Evolutionary conservation across 2,329 filamentous ascomycete genomes (phyloP).

Genomic region (Exophiala viscosa): DNA sequence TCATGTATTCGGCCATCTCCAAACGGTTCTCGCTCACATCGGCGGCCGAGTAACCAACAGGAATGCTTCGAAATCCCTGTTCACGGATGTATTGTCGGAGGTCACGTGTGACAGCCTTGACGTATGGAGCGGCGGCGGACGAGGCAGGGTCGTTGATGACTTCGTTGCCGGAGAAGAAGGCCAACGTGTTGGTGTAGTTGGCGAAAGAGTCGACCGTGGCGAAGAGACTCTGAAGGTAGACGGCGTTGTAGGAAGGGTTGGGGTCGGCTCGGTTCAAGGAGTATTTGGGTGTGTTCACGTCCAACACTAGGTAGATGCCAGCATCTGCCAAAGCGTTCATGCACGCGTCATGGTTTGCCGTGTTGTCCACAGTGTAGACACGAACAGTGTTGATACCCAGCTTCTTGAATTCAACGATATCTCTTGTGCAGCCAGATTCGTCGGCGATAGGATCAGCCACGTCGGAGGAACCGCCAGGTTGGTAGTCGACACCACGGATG

Average conservation of each 20-base stretch:
- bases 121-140: conserved; percentile 65
- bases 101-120: conserved; percentile 76
- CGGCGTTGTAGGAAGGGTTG: conserved; percentile 75
- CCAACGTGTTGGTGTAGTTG: conserved; percentile 79
- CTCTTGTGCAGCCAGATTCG: conserved; percentile 65
- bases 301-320: conserved; percentile 86
- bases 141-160: conserved; percentile 68
- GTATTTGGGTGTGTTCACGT: conserved; percentile 88
- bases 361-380: conserved; percentile 91
- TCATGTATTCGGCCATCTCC: conserved; percentile 87
- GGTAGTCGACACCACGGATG: conserved; percentile 58
- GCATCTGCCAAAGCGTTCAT: conserved; percentile 77
- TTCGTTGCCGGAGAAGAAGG: conserved; percentile 81
- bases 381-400: conserved; percentile 87
- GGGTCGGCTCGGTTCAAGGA: conserved; percentile 76
- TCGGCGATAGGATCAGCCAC: conserved; percentile 74
- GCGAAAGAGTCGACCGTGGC: conserved; percentile 81
- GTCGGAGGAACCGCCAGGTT: conserved; percentile 61
- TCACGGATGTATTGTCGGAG: conserved; percentile 66
- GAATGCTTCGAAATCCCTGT: conserved; percentile 61
- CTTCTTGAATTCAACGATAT: conserved; percentile 76
- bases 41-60: conserved; percentile 72
- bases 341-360: conserved; percentile 73
- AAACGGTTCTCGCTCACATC: conserved; percentile 82
- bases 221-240: conserved; percentile 81